Percentiles rank a stretch among this genome's conserved stretches.
phyloP scores from a whole-genome alignment of 1,284 basidiomycete species.

The Leccinum griseonigrum region DNA sequence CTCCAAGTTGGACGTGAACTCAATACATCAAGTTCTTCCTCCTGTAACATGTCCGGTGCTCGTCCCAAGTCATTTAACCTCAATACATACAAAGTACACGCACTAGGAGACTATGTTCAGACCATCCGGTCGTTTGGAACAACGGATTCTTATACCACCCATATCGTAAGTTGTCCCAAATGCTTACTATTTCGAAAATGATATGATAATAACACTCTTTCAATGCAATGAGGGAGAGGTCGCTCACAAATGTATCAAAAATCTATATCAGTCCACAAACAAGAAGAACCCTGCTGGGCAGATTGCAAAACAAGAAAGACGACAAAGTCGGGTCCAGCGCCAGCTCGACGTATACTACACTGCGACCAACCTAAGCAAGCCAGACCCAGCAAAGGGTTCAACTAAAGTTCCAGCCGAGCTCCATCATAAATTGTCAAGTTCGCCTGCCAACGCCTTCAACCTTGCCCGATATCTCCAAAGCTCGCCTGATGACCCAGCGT shows the following conservation, averaged over 20 bases:
- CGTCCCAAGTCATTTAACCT: neutral
- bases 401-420: neutral
- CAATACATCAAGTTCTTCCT: neutral
- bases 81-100: neutral
- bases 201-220: neutral
- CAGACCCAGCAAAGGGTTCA: neutral
- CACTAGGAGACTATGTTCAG: neutral
- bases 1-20: neutral
- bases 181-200: neutral
- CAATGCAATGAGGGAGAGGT: neutral
- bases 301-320: neutral
- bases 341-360: neutral
- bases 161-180: neutral
- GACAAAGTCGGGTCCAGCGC: neutral
- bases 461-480: conserved; percentile 4
- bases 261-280: neutral
- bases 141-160: neutral
- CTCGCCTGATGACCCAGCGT: conserved; percentile 8
- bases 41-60: neutral
- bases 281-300: neutral
- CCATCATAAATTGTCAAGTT: conserved; percentile 5
- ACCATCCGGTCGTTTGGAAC: neutral
- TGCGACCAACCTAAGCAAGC: neutral
- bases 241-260: neutral
- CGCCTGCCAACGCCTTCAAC: conserved; percentile 7